A percentile compares a stretch with the other conserved stretches of the same genome.
These are phyloP conservation scores for Rhizopus sp. DNA, from an alignment of 371 early-diverging fungal species.

Conservation along the genomic window DNA sequence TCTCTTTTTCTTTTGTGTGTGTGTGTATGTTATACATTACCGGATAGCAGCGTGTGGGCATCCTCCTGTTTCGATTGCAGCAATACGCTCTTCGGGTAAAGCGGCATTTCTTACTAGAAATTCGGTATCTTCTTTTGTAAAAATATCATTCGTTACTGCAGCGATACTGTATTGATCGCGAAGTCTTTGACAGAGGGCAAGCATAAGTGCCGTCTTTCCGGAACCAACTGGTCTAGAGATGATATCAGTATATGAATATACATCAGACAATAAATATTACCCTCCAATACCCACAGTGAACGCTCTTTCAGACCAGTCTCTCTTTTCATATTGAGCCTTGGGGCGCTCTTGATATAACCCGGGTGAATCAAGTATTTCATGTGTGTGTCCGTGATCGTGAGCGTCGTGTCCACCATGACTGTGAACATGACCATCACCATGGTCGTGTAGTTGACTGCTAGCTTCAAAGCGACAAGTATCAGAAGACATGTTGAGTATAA, in stretches of 20 bases:
- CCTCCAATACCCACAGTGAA: conserved; percentile 96
- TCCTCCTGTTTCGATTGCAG: conserved; percentile 93
- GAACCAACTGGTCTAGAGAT: conserved; percentile 83
- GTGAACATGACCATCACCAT: conserved; percentile 43
- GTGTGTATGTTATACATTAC: conserved; percentile 29
- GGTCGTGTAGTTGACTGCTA: conserved; percentile 24
- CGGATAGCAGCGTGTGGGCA: conserved; percentile 91
- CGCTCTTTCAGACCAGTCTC: conserved; percentile 90
- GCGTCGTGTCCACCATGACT: conserved; percentile 26
- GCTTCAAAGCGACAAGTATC: conserved; percentile 33
- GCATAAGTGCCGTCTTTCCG: conserved; percentile 95
- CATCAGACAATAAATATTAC: conserved; percentile 31
- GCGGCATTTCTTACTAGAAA: conserved; percentile 88
- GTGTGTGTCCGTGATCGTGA: conserved; percentile 84
- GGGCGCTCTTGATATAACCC: conserved; percentile 83
- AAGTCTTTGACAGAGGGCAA: conserved; percentile 82
- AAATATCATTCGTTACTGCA: conserved; percentile 87
- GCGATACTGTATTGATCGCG: conserved; percentile 81
- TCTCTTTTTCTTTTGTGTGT: not conserved
- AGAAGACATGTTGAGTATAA: conserved; percentile 5
- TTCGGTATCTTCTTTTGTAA: conserved; percentile 91
- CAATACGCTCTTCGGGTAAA: conserved; percentile 82
- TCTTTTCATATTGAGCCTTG: conserved; percentile 64
- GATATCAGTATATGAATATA: not conserved
- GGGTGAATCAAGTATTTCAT: conserved; percentile 87